Base-by-base conservation (phyloP, 805 yeast species). In the Scheffersomyces stipitis region DNA sequence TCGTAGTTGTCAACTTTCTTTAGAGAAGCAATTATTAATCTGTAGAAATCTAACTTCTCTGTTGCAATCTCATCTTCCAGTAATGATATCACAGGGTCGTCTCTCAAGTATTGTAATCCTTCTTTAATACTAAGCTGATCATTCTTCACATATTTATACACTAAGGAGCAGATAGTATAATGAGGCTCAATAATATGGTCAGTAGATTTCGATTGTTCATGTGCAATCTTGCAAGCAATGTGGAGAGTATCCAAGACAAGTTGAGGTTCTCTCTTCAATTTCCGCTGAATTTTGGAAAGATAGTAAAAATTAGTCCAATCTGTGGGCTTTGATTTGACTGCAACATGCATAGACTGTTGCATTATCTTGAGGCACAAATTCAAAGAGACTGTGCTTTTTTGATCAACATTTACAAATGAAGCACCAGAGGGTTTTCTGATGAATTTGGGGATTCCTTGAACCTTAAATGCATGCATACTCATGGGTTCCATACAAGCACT, bases 101-200 rank as follows among this genome's bases (percentile, higher is more conserved):
- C 37, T n/a, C 45, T 50, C 16, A 86, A 42, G 38, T 48, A 60
- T 1, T 46, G 42, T 9, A 75, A 12, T 0, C 78, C 87, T 1
- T 54, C 56, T 0, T 42, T 48, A 0, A 65, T 42, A 1, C 56
- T 32, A 0, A 86, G 15, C 13, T 53, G 36, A 0, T 58, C 73
- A 0, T 24, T 15, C 26, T 62, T 65, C 7, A 72, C 77, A 33
- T 71, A 71, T 54, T 89, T 89, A 61, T 74, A 81, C 4, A 76
- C 51, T 23, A 75, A 42, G 0, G 86, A 71, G 28, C 85, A 71
- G 3, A 83, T 56, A 30, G 70, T 67, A 51, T 88, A 89, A 52
- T 84, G 89, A 0, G 96, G 91, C 49, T 90, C 96, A 30, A 90
- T 62, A 2, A 82, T 65, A 1, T 75, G 72, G 27, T 84, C 93